Conservation (phyloP, 179 eudicot species). For the Beta macrorhiza region DNA sequence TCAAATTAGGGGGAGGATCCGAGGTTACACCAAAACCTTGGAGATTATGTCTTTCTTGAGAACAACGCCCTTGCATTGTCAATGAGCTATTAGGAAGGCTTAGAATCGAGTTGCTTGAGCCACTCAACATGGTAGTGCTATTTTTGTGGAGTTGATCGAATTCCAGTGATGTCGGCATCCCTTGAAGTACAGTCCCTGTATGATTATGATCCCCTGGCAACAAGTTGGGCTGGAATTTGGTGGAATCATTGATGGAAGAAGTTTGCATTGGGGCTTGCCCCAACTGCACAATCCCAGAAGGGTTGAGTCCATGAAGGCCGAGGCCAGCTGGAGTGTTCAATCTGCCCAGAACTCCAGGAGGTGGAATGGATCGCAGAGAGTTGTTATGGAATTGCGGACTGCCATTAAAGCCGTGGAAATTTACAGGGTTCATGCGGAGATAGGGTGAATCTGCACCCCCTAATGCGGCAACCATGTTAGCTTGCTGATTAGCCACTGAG, state of each 20-base stretch:
- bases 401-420: conserved; percentile 37
- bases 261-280: conserved; percentile 42
- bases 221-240: conserved; percentile 34
- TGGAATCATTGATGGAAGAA: conserved; percentile 26
- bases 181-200: conserved; percentile 45
- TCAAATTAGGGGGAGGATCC: conserved; percentile 36
- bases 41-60: conserved; percentile 30
- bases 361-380: conserved; percentile 37
- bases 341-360: conserved; percentile 52
- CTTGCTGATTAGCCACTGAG: conserved; percentile 57
- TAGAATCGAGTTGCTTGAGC: conserved; percentile 35
- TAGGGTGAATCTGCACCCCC: conserved; percentile 47
- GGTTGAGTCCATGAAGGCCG: conserved; percentile 45
- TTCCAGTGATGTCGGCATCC: conserved; percentile 56
- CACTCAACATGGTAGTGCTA: conserved; percentile 17
- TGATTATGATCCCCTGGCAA: conserved; percentile 39
- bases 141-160: conserved; percentile 46
- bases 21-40: conserved; percentile 31
- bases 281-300: conserved; percentile 47
- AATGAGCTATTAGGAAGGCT: conserved; percentile 32
- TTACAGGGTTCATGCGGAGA: conserved; percentile 43
- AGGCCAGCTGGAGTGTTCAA: conserved; percentile 53
- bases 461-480: conserved; percentile 59
- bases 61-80: conserved; percentile 30
- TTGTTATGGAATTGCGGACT: conserved; percentile 41